These are phyloP conservation scores for Populus hybrid DNA, from an alignment of 441 rosid species.

Conservation along the genomic window DNA sequence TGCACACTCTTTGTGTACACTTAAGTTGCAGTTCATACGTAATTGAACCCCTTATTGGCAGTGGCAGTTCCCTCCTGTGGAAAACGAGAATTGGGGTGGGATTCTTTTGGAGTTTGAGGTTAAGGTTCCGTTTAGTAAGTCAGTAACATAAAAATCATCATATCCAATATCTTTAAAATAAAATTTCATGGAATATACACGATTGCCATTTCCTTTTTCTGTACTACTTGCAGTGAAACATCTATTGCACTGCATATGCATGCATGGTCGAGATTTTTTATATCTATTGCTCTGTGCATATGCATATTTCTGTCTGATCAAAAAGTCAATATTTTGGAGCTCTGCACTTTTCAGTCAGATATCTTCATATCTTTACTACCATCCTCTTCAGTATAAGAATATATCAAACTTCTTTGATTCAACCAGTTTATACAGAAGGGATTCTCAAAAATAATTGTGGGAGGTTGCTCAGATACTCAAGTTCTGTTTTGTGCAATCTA, in stretches of 20 bases:
- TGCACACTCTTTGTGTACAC: neutral
- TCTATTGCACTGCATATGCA: neutral
- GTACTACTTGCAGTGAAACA: neutral
- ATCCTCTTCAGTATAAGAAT: neutral
- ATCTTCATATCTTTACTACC: neutral
- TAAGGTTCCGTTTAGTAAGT: neutral
- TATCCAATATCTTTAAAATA: neutral
- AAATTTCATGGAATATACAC: neutral
- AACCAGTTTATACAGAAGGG: neutral
- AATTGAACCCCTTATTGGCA: neutral
- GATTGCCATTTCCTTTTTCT: neutral
- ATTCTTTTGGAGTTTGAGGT: neutral
- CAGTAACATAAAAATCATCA: neutral
- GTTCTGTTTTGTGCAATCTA: neutral
- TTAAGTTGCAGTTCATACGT: neutral
- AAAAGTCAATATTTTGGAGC: neutral
- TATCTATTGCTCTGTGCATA: neutral
- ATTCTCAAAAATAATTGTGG: neutral
- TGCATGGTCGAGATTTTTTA: neutral
- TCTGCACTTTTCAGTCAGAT: neutral
- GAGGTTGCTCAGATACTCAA: neutral
- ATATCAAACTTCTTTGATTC: neutral
- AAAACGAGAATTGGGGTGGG: neutral
- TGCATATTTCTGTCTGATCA: neutral
- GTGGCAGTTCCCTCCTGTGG: neutral